A percentile compares a stretch with the other conserved stretches of the same genome.
phyloP scores from a whole-genome alignment of 2,329 filamentous ascomycete species.

The Neoarthrinium moseri region DNA sequence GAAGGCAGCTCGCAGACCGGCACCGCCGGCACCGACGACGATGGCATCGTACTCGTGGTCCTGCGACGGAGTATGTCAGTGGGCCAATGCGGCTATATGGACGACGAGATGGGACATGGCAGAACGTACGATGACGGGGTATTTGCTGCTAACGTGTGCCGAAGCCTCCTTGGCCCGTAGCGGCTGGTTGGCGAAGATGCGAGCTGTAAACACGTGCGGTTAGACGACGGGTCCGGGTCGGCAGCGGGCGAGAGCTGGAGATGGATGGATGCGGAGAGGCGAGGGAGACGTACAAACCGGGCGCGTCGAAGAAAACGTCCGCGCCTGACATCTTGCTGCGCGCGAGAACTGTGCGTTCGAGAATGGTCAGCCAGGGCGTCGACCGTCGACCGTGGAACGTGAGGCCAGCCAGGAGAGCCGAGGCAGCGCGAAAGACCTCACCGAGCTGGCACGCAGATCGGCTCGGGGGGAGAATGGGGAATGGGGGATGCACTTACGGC shows the following conservation, averaged over 20 bases:
- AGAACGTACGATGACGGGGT: constrained; percentile 82
- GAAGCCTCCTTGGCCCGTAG: constrained; percentile 92
- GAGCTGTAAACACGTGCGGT: constrained; percentile 50
- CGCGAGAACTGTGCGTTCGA: constrained; percentile 56
- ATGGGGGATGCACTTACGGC: constrained; percentile 43
- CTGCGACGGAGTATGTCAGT: constrained; percentile 38
- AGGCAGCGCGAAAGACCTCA: constrained; percentile 15
- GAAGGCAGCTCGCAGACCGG: constrained; percentile 79
- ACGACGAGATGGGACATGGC: constrained; percentile 6
- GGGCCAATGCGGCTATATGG: constrained; percentile 14
- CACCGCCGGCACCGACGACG: constrained; percentile 82
- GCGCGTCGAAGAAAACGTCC: constrained; percentile 85
- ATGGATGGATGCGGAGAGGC: neutral
- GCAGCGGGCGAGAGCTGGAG: constrained; percentile 11
- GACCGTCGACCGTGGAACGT: no score
- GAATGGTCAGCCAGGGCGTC: neutral
- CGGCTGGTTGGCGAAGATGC: constrained; percentile 81
- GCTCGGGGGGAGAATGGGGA: constrained; percentile 3
- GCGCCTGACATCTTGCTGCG: constrained; percentile 61
- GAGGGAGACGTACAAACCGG: constrained; percentile 63
- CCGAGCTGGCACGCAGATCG: constrained; percentile 17
- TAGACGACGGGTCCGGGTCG: no score
- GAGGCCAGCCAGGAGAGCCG: constrained; percentile 2
- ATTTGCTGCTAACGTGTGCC: constrained; percentile 82
- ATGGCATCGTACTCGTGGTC: constrained; percentile 99